These are phyloP conservation scores for Fusarium decemcellulare DNA, from an alignment of 2,329 filamentous ascomycete genomes.

Conservation along the genomic window DNA sequence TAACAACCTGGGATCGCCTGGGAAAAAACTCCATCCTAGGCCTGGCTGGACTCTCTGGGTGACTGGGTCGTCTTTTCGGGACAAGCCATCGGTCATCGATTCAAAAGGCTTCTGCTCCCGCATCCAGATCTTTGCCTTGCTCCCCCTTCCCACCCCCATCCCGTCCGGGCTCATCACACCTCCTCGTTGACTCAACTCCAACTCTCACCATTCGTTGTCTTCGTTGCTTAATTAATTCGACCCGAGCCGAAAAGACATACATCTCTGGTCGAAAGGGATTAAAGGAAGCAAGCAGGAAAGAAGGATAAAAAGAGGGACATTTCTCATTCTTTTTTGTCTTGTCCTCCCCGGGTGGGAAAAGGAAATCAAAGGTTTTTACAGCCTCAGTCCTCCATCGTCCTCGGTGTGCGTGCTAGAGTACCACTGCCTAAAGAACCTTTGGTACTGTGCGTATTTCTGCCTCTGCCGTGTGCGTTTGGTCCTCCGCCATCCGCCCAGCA, in stretches of 20 bases:
- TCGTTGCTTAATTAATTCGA: conserved; percentile 5
- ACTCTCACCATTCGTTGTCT: conserved; percentile 35
- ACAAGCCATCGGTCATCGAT: conserved; percentile 51
- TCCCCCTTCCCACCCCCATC: conserved; percentile 49
- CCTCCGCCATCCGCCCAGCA: conserved; percentile 46
- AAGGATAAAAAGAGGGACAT: conserved; percentile 31
- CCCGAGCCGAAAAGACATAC: conserved; percentile 14
- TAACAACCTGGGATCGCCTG: conserved; percentile 52
- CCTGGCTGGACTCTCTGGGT: conserved; percentile 31
- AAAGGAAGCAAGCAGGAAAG: conserved; percentile 10
- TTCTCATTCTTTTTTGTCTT: conserved; percentile 38
- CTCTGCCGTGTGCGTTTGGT: conserved; percentile 37
- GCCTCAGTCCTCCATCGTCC: too few relatives aligned
- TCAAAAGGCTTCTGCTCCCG: conserved; percentile 56
- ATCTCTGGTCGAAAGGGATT: conserved; percentile 16
- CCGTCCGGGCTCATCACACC: conserved; percentile 39
- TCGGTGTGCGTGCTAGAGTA: background rate
- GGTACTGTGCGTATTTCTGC: conserved; percentile 40
- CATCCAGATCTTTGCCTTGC: conserved; percentile 48
- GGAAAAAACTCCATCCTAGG: conserved; percentile 47
- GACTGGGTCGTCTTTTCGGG: conserved; percentile 39
- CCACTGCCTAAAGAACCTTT: conserved; percentile 21
- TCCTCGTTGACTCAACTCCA: conserved; percentile 31
- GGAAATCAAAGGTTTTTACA: background rate
- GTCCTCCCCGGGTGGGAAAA: conserved; percentile 17